Base-by-base conservation (phyloP, 108 stramenopile genomes). In the Aurantiochytrium sp. region DNA sequence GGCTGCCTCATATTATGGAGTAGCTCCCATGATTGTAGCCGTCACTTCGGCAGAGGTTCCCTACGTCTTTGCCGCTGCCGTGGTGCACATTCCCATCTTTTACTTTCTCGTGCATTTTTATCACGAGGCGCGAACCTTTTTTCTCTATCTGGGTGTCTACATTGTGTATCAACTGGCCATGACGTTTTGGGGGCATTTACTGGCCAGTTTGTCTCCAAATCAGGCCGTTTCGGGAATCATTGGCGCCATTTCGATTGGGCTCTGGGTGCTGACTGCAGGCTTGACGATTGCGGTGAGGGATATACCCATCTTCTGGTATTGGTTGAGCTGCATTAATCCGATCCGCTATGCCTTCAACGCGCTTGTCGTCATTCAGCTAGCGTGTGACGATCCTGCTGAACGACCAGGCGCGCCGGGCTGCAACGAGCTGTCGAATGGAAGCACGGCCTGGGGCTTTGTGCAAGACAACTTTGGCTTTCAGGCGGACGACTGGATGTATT, bases 1-100 rank as follows among this genome's bases (percentile, higher is more conserved):
- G 44, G 92, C 93, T 16, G 89, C 92, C 43, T 91, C 91, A 23
- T 93, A 93, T 92, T 90, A 90, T 28, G 19, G 44, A 5, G 42
- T 88, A 23, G 64, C 64, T 10, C 76, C 76, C 49, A 53, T 53
- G 45, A 83, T 83, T 35, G 12, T 47, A 16, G 76, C 76, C 28
- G 25, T 53, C 25, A 83, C 76, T 6, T 47, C 51, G 44, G 76
- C 76, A 12, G 76, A 83, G 76, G 12, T 83, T 4, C 76, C 76
- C 1, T 83, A 83, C 51, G 64, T 69, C 1, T 8, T 69, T 0
- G 64, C 14, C 35, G 64, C 55, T 16, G 55, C 25, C 21, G 21
- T 69, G 4, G 35, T 69, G 25, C 64, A 69, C 64, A 69, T 69
- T 69, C 64, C 76, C 25, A 83, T 83, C 45, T 83, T 83, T 83